Conservation (phyloP, 192 early-diverging fungal genomes). For the Umbelopsis ramanniana region DNA sequence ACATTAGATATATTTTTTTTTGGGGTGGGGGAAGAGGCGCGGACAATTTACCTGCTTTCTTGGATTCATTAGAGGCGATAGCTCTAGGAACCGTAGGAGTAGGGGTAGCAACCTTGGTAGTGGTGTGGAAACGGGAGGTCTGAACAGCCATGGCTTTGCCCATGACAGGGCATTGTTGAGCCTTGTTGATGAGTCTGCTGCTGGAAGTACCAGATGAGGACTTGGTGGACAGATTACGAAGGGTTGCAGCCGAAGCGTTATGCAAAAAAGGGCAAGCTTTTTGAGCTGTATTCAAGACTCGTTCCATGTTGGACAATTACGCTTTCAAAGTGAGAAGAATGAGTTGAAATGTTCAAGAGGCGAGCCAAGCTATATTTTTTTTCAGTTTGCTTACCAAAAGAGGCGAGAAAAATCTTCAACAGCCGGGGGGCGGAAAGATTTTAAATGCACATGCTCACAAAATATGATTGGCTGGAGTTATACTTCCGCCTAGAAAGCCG, state of each 20-base stretch:
- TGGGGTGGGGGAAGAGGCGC: neutral
- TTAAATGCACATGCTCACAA: neutral
- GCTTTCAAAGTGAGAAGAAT: slow-evolving; percentile 8
- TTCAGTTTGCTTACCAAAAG: slow-evolving; percentile 20
- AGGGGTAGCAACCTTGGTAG: slow-evolving; percentile 38
- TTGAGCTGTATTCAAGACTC: slow-evolving; percentile 39
- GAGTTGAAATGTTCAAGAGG: neutral
- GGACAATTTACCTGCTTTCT: slow-evolving; percentile 29
- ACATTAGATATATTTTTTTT: neutral
- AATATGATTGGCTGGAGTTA: neutral
- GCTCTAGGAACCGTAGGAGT: slow-evolving; percentile 24
- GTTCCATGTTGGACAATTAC: slow-evolving; percentile 42
- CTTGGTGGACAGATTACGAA: slow-evolving; percentile 61
- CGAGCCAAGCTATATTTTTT: neutral
- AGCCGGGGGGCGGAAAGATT: slow-evolving; percentile 12
- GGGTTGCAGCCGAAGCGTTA: slow-evolving; percentile 66
- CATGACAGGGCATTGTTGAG: slow-evolving; percentile 82
- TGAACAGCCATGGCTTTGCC: slow-evolving; percentile 72
- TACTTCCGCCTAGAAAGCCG: neutral
- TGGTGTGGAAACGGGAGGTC: slow-evolving; percentile 41
- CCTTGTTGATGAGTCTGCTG: slow-evolving; percentile 57
- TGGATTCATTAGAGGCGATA: slow-evolving; percentile 6
- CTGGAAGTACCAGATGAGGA: slow-evolving; percentile 35
- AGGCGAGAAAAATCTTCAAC: slow-evolving; percentile 22
- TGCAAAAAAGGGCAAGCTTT: slow-evolving; percentile 81